Evolutionary conservation across 1,284 basidiomycete genomes (phyloP), one percentile per base, ranked within the genome.

Genomic region (Papiliotrema laurentii): DNA sequence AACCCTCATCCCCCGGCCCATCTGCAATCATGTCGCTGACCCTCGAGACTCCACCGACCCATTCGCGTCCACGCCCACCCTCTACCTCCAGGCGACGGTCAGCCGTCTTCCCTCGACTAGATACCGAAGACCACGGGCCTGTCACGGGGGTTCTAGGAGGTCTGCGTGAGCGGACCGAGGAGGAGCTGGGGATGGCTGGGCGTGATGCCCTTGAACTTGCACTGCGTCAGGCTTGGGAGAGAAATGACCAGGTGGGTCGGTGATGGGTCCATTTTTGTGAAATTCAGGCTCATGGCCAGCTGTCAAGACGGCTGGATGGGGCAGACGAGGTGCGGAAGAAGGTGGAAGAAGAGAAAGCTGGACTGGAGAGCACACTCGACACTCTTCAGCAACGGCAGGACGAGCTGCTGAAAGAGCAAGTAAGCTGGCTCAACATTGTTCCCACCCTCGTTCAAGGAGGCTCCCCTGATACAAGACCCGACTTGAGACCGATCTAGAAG

Each of bases 401-500:
- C 11, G 56, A 68, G 1, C 55, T 62, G 6, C 60, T 61, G 26
- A 56, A 61, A 16, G 68, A 69, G 36, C 66, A 69, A 50, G 64
- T 63, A 19, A 36, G 60, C n/a, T n/a, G n/a, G n/a, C 43, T 9
- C 18, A 7, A 13, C 22, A 16, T 4, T 39, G 10, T 22, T 37
- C 24, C 19, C 16, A 21, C 33, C 2, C 39, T n/a, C 3, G n/a
- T 19, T 4, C 16, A 14, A 50, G n/a, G 18, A 16, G 28, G 4
- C 13, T 31, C 26, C 46, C 21, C 39, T 21, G 36, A 28, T 40
- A 68, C n/a, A n/a, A n/a, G 63, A 45, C 43, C 18, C 60, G 61
- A 9, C 60, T 72, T 26, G 70, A 72, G 43, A 51, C 58, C n/a
- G 68, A 71, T 45, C 49, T 72, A 5, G 61, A 68, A 46, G 61